Base-by-base conservation (phyloP, 1,139 yeast species). In the Ogataea hybrid region DNA sequence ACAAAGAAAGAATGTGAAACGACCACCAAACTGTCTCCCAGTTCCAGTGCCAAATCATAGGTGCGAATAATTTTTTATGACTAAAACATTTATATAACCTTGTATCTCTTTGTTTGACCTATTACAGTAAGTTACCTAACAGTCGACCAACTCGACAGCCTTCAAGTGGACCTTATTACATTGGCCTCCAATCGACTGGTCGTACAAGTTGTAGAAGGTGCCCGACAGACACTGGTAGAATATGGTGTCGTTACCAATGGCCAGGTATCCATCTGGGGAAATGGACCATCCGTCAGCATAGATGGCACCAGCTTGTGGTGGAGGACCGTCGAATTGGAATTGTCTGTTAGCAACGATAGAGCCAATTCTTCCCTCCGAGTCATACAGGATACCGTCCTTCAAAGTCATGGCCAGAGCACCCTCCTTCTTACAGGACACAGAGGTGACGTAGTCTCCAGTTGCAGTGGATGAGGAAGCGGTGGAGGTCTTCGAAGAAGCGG, bases 291-390 rank as follows among this genome's bases (percentile, higher is more conserved):
- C 94, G 48, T 79, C 84, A 62, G 94, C 92, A 69, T 80, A 84
- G 66, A 84, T 81, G 55, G 89, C 74, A 66, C 92, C 94, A 45
- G 90, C 89, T 74, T 84, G 94, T 59, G 92, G 90, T 69, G 89
- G 86, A 56, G 92, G 94, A 64, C 92, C 92, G 62, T 84, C 92
- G 59, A 84, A 84, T 71, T 84, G 92, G 82, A 84, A 83, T 72
- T 84, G 92, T 72, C 84, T 77, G 81, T 82, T 83, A 47, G 90
- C 81, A 57, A 84, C 92, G 65, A 84, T 83, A 47, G 88, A 78
- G 62, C 90, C 90, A 52, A 83, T 69, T 77, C 92, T 81, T 43
- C 85, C 85, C 46, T 69, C 57, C 38, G 75, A 63, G 61, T 84
- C 92, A 35, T 70, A 73, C 62, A 84, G 73, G 48, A 79, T 57